These are phyloP conservation scores for Spinacia oleracea DNA, from an alignment of 179 eudicot genomes.

Conservation along the genomic window DNA sequence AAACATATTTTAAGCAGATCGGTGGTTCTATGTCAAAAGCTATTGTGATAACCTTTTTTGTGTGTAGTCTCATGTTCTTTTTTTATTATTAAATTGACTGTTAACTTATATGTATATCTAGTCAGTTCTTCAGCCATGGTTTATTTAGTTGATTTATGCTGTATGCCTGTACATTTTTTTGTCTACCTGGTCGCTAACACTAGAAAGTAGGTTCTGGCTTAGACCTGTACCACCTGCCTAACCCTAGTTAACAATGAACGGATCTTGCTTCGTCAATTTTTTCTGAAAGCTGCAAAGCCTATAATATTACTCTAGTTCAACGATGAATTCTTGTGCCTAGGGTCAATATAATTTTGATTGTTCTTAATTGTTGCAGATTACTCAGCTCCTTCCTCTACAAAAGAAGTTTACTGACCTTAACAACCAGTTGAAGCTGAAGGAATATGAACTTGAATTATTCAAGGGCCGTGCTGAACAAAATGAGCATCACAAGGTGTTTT, in stretches of 20 bases:
- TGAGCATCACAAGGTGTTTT: conserved; percentile 89
- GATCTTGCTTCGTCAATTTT: not conserved
- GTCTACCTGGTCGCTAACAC: not conserved
- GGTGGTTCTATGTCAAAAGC: not conserved
- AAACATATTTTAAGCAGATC: not conserved
- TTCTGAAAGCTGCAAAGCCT: conserved; percentile 1
- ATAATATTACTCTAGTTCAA: not conserved
- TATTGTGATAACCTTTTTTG: not conserved
- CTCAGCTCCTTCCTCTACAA: conserved; percentile 75
- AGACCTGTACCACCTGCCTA: not conserved
- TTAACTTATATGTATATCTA: not conserved
- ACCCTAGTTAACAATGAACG: not conserved
- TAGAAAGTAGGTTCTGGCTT: not conserved
- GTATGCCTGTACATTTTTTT: not conserved
- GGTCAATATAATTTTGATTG: not conserved
- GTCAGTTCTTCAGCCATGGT: not conserved
- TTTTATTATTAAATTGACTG: no score
- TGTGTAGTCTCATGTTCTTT: not conserved
- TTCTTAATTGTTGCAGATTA: conserved; percentile 50
- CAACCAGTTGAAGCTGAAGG: conserved; percentile 78
- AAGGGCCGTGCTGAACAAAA: conserved; percentile 85
- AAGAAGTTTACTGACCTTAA: conserved; percentile 69
- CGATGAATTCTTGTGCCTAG: not conserved
- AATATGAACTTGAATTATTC: conserved; percentile 79
- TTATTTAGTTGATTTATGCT: not conserved